Percentiles rank a stretch among this genome's conserved stretches.
phyloP scores from a whole-genome alignment of 164 flowering plant genomes.

The Dillenia turbinata region DNA sequence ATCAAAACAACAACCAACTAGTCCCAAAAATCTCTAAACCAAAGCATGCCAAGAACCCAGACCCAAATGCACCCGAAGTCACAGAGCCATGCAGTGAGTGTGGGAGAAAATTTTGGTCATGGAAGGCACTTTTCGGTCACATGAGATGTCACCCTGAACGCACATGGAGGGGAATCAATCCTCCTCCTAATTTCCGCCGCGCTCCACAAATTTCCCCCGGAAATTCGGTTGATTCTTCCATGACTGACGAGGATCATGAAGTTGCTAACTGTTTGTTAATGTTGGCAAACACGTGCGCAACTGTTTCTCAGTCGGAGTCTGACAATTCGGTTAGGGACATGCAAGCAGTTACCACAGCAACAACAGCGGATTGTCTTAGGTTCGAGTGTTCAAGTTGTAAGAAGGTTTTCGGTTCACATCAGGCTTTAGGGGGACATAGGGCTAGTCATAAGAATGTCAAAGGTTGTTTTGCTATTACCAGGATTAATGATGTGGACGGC shows the following conservation, averaged over 20 bases:
- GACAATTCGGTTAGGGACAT: conserved; percentile 5
- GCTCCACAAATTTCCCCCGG: not conserved
- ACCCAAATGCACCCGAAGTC: conserved; percentile 48
- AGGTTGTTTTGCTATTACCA: conserved; percentile 71
- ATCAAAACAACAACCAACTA: conserved; percentile 10
- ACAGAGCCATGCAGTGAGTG: conserved; percentile 78
- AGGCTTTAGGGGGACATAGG: conserved; percentile 83
- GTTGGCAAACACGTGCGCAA: conserved; percentile 35
- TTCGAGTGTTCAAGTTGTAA: conserved; percentile 87
- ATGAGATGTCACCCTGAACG: conserved; percentile 99
- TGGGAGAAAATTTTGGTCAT: conserved; percentile 81
- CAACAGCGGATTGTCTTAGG: conserved; percentile 7
- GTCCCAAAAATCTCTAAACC: conserved; percentile 15
- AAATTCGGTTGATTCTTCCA: not conserved
- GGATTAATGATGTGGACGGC: conserved; percentile 9
- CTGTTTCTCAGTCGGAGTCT: conserved; percentile 1
- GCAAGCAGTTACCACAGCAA: not conserved
- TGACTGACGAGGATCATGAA: conserved; percentile 55
- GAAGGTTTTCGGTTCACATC: conserved; percentile 74
- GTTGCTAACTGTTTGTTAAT: conserved; percentile 52
- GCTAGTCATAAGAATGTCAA: conserved; percentile 82
- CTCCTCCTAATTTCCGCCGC: conserved; percentile 44
- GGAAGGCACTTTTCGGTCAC: conserved; percentile 93
- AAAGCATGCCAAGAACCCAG: conserved; percentile 35
- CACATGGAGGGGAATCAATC: conserved; percentile 91